These are phyloP conservation scores for Podaxis sp. DNA, from an alignment of 768 basidiomycete genomes.

Conservation along the genomic window DNA sequence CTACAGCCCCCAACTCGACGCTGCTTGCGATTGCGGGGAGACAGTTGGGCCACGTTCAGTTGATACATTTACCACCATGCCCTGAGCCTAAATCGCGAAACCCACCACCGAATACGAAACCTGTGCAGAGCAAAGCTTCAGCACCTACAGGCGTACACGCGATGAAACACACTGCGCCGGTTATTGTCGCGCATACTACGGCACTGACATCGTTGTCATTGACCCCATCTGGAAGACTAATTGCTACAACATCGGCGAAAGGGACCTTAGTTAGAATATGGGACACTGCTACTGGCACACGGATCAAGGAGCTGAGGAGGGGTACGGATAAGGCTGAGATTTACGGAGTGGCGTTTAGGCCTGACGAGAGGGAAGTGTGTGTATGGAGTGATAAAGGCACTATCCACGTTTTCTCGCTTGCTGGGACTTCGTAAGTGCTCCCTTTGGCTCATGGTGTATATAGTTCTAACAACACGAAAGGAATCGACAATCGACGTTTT, in stretches of 20 bases:
- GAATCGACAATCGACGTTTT: slow-evolving; percentile 83
- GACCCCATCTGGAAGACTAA: slow-evolving; percentile 71
- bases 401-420: slow-evolving; percentile 82
- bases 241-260: slow-evolving; percentile 81
- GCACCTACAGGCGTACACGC: slow-evolving; percentile 24
- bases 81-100: slow-evolving; percentile 53
- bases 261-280: slow-evolving; percentile 89
- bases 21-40: slow-evolving; percentile 83
- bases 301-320: slow-evolving; percentile 76
- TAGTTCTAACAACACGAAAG: slow-evolving; percentile 31
- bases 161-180: slow-evolving; percentile 63
- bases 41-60: slow-evolving; percentile 85
- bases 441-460: neutral
- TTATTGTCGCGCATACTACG: slow-evolving; percentile 77
- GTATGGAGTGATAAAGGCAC: slow-evolving; percentile 97
- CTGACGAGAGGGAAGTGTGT: slow-evolving; percentile 82
- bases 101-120: slow-evolving; percentile 47
- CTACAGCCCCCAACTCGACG: slow-evolving; percentile 74
- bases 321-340: slow-evolving; percentile 91
- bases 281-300: slow-evolving; percentile 72
- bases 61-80: slow-evolving; percentile 84
- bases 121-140: slow-evolving; percentile 28
- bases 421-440: slow-evolving; percentile 61
- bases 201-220: slow-evolving; percentile 76
- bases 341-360: slow-evolving; percentile 85